These are phyloP conservation scores for Ogataea haglerorum DNA, from an alignment of 805 yeast genomes.

Conservation along the genomic window DNA sequence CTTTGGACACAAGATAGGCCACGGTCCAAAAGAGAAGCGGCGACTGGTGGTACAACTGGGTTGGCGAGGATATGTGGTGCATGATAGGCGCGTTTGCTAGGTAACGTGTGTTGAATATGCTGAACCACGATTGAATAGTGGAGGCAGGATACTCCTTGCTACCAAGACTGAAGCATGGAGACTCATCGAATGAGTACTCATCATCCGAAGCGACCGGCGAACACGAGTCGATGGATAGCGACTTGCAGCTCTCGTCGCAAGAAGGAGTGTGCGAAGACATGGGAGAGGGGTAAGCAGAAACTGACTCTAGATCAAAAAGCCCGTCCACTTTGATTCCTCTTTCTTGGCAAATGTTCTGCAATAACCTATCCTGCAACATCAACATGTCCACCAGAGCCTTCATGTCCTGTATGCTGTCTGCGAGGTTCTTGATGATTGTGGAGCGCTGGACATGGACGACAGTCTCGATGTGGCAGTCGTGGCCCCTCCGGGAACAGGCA, in stretches of 20 bases:
- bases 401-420: constrained; percentile 32
- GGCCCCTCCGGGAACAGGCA: constrained; percentile 49
- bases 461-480: constrained; percentile 52
- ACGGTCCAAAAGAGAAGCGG: constrained; percentile 34
- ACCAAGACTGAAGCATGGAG: constrained; percentile 6
- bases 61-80: constrained; percentile 22
- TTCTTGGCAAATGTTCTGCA: constrained; percentile 24
- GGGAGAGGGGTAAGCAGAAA: constrained; percentile 4
- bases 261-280: constrained; percentile 2
- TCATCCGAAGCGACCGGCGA: constrained; percentile 6
- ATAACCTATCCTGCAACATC: constrained; percentile 24
- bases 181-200: constrained; percentile 3
- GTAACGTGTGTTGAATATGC: constrained; percentile 21
- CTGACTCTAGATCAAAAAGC: constrained; percentile 24
- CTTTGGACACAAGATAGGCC: constrained; percentile 20
- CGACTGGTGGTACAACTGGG: constrained; percentile 17
- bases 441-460: constrained; percentile 52
- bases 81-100: constrained; percentile 27
- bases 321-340: constrained; percentile 32
- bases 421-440: constrained; percentile 35
- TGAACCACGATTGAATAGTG: constrained; percentile 15
- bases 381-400: constrained; percentile 29
- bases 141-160: constrained; percentile 4
- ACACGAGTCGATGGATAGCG: constrained; percentile 6
- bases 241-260: constrained; percentile 1